Evolutionary conservation across 2,329 filamentous ascomycete genomes (phyloP).

Genomic region (Penicillium sp.): DNA sequence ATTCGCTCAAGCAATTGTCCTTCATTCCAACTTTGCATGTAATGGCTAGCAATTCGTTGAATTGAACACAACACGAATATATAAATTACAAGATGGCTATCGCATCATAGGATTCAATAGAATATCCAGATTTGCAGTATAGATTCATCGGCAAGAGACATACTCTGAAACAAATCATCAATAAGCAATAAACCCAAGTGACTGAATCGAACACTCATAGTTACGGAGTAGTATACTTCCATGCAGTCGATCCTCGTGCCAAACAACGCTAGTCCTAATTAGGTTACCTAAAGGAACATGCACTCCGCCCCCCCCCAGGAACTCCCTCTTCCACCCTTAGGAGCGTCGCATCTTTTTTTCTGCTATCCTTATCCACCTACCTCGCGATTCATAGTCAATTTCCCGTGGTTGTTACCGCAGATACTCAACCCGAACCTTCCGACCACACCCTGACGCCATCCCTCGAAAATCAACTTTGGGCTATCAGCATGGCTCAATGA

Average conservation of each 20-base stretch:
- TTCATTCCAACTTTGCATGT: no score
- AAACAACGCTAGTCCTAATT: conserved; percentile 23
- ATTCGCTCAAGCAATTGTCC: no score
- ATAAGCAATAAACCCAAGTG: no score
- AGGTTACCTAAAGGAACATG: conserved; percentile 16
- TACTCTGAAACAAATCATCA: no score
- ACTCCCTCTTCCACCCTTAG: conserved; percentile 16
- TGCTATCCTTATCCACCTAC: conserved; percentile 17
- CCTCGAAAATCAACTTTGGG: conserved; percentile 10
- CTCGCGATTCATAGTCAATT: neutral
- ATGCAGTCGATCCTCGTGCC: conserved; percentile 14
- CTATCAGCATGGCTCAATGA: conserved; percentile 34
- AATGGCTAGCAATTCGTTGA: no score
- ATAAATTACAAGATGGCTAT: no score
- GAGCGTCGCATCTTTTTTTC: conserved; percentile 5
- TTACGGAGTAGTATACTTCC: neutral
- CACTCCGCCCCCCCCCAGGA: conserved; percentile 16
- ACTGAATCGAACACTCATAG: no score
- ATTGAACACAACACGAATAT: no score
- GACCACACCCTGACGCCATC: conserved; percentile 3
- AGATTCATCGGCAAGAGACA: no score
- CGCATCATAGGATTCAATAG: no score
- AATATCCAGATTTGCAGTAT: no score
- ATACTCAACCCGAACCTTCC: conserved; percentile 9
- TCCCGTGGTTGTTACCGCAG: neutral